phyloP scores from a whole-genome alignment of 768 basidiomycete species.

The Gymnopilus dilepis region DNA sequence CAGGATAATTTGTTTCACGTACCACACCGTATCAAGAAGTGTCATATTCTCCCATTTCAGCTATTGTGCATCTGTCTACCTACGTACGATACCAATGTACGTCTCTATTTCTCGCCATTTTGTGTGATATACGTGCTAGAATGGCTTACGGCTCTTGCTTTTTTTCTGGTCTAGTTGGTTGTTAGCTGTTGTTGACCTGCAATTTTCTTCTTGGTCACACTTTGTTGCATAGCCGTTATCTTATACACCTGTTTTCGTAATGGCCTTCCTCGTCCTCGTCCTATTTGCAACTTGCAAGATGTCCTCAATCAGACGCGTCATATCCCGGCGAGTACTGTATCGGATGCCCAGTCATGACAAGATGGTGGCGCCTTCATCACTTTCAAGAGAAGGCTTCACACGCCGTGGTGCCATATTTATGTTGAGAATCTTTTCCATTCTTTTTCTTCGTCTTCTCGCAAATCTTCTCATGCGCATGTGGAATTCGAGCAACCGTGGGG shows the following conservation, averaged over 20 bases:
- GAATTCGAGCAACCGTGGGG: neutral
- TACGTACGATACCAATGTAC: slow-evolving; percentile 6
- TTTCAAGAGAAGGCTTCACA: neutral
- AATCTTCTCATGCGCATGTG: slow-evolving; percentile 6
- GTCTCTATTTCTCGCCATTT: neutral
- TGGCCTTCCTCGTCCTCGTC: too few relatives aligned
- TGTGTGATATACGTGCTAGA: neutral
- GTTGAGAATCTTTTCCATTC: neutral
- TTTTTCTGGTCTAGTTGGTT: neutral
- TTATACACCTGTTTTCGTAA: neutral
- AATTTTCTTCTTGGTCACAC: neutral
- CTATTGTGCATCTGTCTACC: neutral
- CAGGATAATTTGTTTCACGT: too few relatives aligned
- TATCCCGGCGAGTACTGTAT: too few relatives aligned
- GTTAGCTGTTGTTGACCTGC: neutral
- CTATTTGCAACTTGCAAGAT: too few relatives aligned
- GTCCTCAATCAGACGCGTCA: too few relatives aligned
- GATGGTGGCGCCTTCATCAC: neutral
- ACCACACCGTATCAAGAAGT: too few relatives aligned
- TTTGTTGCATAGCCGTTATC: neutral
- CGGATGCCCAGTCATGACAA: neutral
- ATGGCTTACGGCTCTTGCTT: neutral
- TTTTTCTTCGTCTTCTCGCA: neutral
- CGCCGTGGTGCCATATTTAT: neutral
- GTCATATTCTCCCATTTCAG: neutral